Conservation (phyloP, 805 yeast genomes). For the Wickerhamomyces mucosus region DNA sequence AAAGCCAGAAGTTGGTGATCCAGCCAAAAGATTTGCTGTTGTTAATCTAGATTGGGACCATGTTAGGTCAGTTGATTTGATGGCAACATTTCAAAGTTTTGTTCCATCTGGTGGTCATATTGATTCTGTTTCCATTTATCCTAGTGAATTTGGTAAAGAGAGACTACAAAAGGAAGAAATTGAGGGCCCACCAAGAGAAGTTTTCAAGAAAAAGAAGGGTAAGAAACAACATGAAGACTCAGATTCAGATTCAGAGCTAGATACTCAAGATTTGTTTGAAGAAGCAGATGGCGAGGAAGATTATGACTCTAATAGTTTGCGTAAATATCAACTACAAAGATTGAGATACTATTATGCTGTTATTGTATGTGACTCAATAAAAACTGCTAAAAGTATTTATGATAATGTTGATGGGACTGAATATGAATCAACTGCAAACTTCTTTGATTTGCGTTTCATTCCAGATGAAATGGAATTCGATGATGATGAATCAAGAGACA, state of each 20-base stretch:
- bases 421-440: constrained; percentile 90
- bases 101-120: constrained; percentile 70
- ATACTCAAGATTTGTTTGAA: constrained; percentile 62
- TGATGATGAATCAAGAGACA: constrained; percentile 65
- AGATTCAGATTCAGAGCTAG: constrained; percentile 44
- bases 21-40: constrained; percentile 73
- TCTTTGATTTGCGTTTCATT: constrained; percentile 84
- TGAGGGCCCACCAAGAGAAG: constrained; percentile 87
- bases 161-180: constrained; percentile 82
- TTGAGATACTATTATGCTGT: constrained; percentile 90
- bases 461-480: constrained; percentile 91
- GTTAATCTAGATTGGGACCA: constrained; percentile 98
- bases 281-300: constrained; percentile 80
- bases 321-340: constrained; percentile 88
- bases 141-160: constrained; percentile 89
- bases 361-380: constrained; percentile 66
- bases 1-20: constrained; percentile 81
- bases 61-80: constrained; percentile 73
- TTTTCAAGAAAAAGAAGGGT: constrained; percentile 45
- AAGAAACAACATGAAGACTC: constrained; percentile 28
- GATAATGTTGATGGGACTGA: constrained; percentile 91
- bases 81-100: constrained; percentile 84
- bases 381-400: constrained; percentile 68
- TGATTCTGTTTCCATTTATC: constrained; percentile 60
- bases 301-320: constrained; percentile 72